Evolutionary conservation across 805 yeast species (phyloP).

Genomic region (Myxozyma kluyveri): DNA sequence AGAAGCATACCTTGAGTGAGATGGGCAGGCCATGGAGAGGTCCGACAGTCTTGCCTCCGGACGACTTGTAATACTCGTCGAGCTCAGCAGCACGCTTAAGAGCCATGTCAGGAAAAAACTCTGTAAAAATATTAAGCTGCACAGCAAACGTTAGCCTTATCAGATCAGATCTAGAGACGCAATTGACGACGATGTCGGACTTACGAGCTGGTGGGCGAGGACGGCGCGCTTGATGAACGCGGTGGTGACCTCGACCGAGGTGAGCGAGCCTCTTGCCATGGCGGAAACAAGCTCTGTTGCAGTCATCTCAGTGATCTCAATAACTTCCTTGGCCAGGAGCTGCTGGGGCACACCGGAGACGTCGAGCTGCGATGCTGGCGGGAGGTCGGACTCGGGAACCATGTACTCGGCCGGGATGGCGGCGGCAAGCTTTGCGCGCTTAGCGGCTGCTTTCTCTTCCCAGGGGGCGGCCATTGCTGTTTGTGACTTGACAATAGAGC

Average conservation of each 20-base stretch:
- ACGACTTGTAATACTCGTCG: conserved; percentile 49
- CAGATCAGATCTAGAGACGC: neutral
- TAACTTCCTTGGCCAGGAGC: conserved; percentile 29
- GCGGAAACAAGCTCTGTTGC: conserved; percentile 30
- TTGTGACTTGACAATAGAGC: too few relatives aligned
- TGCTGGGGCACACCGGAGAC: conserved; percentile 29
- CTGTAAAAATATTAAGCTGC: conserved; percentile 36
- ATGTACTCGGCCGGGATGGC: conserved; percentile 29
- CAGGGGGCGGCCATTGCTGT: conserved; percentile 18
- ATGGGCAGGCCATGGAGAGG: conserved; percentile 68
- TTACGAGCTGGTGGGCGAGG: conserved; percentile 54
- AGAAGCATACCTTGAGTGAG: conserved; percentile 46
- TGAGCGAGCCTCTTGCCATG: conserved; percentile 38
- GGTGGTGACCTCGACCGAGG: conserved; percentile 47
- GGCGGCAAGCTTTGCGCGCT: conserved; percentile 28
- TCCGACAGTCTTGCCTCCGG: conserved; percentile 51
- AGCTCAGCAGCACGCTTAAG: conserved; percentile 53
- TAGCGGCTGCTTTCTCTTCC: conserved; percentile 28
- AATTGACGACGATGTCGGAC: conserved; percentile 9
- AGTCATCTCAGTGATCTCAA: conserved; percentile 33
- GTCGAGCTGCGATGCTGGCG: conserved; percentile 26
- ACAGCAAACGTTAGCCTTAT: neutral
- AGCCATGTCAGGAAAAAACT: conserved; percentile 57
- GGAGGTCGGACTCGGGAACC: conserved; percentile 31
- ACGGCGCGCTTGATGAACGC: conserved; percentile 62